Percentiles rank a stretch among this genome's conserved stretches.
phyloP scores from a whole-genome alignment of 2,329 filamentous ascomycete genomes.

The Ophiostoma montium region DNA sequence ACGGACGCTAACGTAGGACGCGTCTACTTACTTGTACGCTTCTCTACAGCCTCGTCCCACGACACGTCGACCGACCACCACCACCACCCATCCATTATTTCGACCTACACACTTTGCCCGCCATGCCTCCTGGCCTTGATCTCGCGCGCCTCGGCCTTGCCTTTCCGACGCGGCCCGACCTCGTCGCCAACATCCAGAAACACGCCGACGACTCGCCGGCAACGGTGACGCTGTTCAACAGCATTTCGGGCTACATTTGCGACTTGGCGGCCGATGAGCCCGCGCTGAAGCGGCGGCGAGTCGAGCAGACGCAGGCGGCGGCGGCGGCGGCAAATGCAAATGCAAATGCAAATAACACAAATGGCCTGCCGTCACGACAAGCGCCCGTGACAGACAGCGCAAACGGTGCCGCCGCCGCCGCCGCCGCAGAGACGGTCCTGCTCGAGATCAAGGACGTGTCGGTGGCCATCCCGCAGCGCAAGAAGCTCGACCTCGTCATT shows the following conservation, averaged over 20 bases:
- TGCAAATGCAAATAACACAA: no score
- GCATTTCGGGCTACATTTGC: constrained; percentile 36
- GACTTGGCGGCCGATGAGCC: constrained; percentile 23
- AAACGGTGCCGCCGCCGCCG: constrained; percentile 16
- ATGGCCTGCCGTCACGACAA: constrained; percentile 8
- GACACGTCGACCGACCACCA: no score
- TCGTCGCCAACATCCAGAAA: constrained; percentile 35
- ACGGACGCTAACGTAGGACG: no score
- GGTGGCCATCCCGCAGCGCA: constrained; percentile 51
- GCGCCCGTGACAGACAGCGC: constrained; percentile 6
- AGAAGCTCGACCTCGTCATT: constrained; percentile 53
- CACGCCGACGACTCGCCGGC: constrained; percentile 38
- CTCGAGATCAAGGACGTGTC: constrained; percentile 53
- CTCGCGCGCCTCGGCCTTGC: constrained; percentile 23
- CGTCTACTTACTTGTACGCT: no score
- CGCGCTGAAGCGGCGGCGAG: constrained; percentile 36
- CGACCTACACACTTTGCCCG: background rate
- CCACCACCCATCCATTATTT: no score
- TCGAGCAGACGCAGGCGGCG: no score
- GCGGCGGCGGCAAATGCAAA: constrained; percentile 13
- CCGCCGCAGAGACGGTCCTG: constrained; percentile 34
- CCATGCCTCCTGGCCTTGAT: background rate
- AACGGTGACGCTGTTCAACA: constrained; percentile 39
- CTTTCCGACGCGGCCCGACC: constrained; percentile 42
- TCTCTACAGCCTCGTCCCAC: no score